Base-by-base conservation (phyloP, 2,329 filamentous ascomycete species). In the Colletotrichum graminicola region DNA sequence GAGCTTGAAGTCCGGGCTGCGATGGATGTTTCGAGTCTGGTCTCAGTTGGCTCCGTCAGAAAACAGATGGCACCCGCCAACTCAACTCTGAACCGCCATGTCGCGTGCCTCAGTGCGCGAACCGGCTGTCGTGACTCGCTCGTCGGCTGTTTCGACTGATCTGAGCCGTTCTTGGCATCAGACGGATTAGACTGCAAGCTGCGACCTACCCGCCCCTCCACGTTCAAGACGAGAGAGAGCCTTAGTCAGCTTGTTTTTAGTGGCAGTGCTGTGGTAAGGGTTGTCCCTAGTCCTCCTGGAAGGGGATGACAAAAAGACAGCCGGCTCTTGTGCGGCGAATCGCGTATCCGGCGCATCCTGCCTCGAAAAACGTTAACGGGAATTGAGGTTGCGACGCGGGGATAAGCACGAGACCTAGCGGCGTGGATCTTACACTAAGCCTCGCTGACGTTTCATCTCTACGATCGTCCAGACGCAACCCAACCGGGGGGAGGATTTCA, bases 81-180 rank as follows among this genome's bases (percentile, higher is more conserved):
- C 54, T 16, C 47, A 60, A 57, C 57, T 57, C 55, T 23, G 51
- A 23, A 43, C 43, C 39, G n/a, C 43, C n/a, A 36, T 52, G 29
- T 11, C 41, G 61, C 39, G 47, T 5, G 34, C 23, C 18, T 45
- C 45, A 34, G 21, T 6, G 54, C 59, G 36, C 47, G 45, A 63
- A 23, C n/a, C 14, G 59, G 57, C n/a, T 39, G 18, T 60, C 39
- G 29, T 55, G 52, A 55, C 60, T 71, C 23, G 65, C 45, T 26
- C 26, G 26, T 55, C 65, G 69, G 69, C 57, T 64, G 65, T 68
- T 69, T 72, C 69, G 66, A 64, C 69, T 69, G 66, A 72, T 68
- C 59, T 69, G 60, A 60, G 66, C 69, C 69, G 69, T 69, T 49
- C 65, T 72, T 72, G 69, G 69, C 69, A 26, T 12, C 45, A 60